phyloP scores from a whole-genome alignment of 805 yeast species.

The Candida gorgasii region DNA sequence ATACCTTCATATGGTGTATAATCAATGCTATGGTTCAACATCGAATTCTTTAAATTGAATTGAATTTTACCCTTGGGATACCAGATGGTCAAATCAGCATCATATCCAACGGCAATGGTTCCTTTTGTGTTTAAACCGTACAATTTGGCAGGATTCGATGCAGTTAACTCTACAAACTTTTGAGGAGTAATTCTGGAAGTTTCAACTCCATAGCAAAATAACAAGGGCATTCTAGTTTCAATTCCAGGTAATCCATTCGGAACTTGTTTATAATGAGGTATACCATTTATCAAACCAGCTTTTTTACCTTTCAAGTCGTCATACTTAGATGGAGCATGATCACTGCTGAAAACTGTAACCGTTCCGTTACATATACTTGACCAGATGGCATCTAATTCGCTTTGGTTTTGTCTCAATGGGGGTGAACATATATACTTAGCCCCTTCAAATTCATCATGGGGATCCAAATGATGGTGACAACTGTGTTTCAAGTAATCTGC shows the following conservation, averaged over 20 bases:
- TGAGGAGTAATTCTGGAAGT: constrained; percentile 41
- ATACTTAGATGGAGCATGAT: constrained; percentile 48
- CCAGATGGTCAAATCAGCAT: constrained; percentile 52
- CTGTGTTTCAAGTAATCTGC: constrained; percentile 33
- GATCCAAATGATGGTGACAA: constrained; percentile 10
- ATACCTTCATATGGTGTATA: constrained; percentile 43
- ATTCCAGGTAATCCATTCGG: constrained; percentile 54
- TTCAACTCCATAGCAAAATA: constrained; percentile 45
- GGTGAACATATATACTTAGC: constrained; percentile 55
- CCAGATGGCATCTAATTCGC: constrained; percentile 48
- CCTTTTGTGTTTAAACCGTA: constrained; percentile 45
- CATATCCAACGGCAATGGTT: constrained; percentile 44
- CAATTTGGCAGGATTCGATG: constrained; percentile 47
- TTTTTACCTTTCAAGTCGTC: constrained; percentile 45
- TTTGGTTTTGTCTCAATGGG: constrained; percentile 42
- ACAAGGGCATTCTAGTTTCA: constrained; percentile 47
- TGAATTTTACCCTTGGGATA: constrained; percentile 36
- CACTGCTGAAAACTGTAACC: constrained; percentile 46
- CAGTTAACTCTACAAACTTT: constrained; percentile 45
- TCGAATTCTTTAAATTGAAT: constrained; percentile 20
- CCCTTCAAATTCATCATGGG: constrained; percentile 41
- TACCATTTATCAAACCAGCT: constrained; percentile 38
- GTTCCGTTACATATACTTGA: constrained; percentile 47
- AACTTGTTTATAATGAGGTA: constrained; percentile 42
- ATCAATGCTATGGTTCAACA: constrained; percentile 39